Base-by-base conservation (phyloP, 345 rosid species). In the Corymbia maculata region DNA sequence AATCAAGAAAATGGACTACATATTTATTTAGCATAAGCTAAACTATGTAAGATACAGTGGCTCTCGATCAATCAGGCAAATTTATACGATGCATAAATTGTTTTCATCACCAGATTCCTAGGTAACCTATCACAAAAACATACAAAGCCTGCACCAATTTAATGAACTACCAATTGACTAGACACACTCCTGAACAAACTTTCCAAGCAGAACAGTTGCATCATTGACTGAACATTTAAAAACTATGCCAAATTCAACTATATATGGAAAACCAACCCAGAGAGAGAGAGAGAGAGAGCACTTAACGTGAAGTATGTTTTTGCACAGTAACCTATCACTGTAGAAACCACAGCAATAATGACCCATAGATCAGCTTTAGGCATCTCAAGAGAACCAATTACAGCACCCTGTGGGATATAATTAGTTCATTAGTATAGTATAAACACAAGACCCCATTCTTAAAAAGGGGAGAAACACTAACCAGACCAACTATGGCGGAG, bases 291-390 rank as follows among this genome's bases (percentile, higher is more conserved):
- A 19, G 59, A 53, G 50, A 82, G 88, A 91, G 88, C 88, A 93
- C 95, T 93, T 92, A 88, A 98, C 99, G 99, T 97, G 95, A 98
- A 98, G 92, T 98, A 98, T 90, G 97, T 98, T 93, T 98, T 98
- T 13, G 97, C 99, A 92, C 96, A 93, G 91, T 98, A 98, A 89
- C 99, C 99, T 88, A 98, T 86, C 92, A 98, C 97, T 7, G 99
- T 94, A 86, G 99, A 96, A 55, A 97, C 90, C 87, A 97, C 87
- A 64, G 99, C 99, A 89, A 94, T 87, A 86, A 95, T 95, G 90
- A 98, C 99, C 98, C 97, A 95, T 44, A 95, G 93, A 92, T 98
- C 99, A 82, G 95, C 95, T 89, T 93, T 95, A 64, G 98, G 97
- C 95, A 91, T 93, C 88, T 95, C 94, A 89, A 95, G 90, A 21